Evolutionary conservation across 2,329 filamentous ascomycete genomes (phyloP), one percentile per base, ranked within the genome.

Genomic region (Xylaria sp.): DNA sequence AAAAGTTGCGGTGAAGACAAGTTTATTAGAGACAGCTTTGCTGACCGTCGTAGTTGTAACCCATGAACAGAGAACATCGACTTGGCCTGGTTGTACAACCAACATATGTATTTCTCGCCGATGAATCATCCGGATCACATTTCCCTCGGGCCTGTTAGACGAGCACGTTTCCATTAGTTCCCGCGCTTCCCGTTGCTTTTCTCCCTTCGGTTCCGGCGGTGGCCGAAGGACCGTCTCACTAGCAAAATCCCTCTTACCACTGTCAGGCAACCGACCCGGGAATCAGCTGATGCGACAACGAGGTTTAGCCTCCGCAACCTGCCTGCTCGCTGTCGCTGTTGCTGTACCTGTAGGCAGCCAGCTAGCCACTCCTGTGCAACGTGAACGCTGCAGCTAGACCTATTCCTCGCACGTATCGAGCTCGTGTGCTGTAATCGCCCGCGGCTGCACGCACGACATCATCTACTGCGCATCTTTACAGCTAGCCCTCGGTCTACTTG

Each of bases 351-450:
- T 26, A 34, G 16, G 29, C 29, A 34, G 6, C 40, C 19, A 38
- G 44, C 20, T 29, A 48, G 40, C 40, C 38, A 50, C 49, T 49
- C 37, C 41, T 56, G 52, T 56, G 58, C 46, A 47, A 59, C 52
- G 26, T 40, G 26, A 46, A 42, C 44, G 22, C 44, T 56, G 56
- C 58, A 59, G 52, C 42, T 40, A 39, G 50, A 46, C 29, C 39
- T 53, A 56, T 56, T 52, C 58, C 58, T 58, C 54, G 58, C 45
- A 60, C 52, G 58, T 58, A 60, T 58, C 58, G 55, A 52, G 45
- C 42, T 42, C 47, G 50, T 56, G 34, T 61, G 39, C 49, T 61
- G 55, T 56, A 58, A 60, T 60, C 55, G 58, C 42, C 58, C 55
- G 58, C 58, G 44, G 51, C 46, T 59, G 49, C 58, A 13, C 29